Evolutionary conservation across 2,329 filamentous ascomycete species (phyloP).

Genomic region (Cercospora beticola): DNA sequence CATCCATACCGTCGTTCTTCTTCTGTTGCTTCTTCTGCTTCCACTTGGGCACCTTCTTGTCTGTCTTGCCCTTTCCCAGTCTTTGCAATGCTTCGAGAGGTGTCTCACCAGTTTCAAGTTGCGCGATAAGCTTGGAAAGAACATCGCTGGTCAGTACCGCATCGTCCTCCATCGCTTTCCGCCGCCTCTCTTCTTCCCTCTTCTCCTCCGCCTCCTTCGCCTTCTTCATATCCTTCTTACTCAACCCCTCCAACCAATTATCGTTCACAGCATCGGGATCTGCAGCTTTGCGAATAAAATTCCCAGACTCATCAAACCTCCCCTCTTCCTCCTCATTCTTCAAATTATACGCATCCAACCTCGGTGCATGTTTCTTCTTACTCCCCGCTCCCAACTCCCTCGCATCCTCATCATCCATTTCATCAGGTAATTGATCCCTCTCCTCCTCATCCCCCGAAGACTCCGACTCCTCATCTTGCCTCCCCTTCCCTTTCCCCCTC

Average conservation of each 20-base stretch:
- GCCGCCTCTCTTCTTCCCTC: constrained; percentile 72
- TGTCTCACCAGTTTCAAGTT: constrained; percentile 78
- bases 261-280: constrained; percentile 92
- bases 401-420: constrained; percentile 68
- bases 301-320: constrained; percentile 84
- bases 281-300: constrained; percentile 83
- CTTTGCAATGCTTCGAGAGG: constrained; percentile 83
- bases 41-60: constrained; percentile 60
- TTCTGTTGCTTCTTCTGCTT: constrained; percentile 55
- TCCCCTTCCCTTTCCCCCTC: constrained; percentile 52
- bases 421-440: constrained; percentile 61
- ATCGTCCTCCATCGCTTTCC: constrained; percentile 72
- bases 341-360: constrained; percentile 96
- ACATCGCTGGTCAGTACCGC: constrained; percentile 70
- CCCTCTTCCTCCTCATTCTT: constrained; percentile 87
- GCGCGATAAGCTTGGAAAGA: constrained; percentile 68
- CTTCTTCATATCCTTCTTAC: constrained; percentile 87
- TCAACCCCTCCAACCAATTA: constrained; percentile 86
- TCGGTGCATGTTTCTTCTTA: constrained; percentile 88
- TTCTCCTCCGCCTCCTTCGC: constrained; percentile 86
- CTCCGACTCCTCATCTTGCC: constrained; percentile 30
- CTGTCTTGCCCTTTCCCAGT: constrained; percentile 61
- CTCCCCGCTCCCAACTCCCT: constrained; percentile 87
- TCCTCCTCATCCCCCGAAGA: constrained; percentile 59
- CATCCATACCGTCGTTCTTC: constrained; percentile 64